Conservation (phyloP, 2,329 filamentous ascomycete species). For the Monosporascus ibericus region DNA sequence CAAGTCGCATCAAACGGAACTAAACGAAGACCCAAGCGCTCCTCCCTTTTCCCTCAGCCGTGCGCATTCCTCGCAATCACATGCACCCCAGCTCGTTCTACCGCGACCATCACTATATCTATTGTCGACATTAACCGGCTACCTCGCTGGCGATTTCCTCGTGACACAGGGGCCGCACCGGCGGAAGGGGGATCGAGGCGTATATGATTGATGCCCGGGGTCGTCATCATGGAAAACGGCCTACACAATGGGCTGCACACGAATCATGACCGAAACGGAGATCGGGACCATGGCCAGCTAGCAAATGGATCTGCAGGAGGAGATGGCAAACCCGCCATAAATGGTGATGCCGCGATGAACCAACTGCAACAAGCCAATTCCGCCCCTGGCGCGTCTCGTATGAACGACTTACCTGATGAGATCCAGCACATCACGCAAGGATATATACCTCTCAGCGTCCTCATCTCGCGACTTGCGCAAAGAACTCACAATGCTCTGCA, state of each 20-base stretch:
- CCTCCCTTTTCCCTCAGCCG: neutral
- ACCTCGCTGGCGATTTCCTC: slow-evolving; percentile 12
- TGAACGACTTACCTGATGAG: slow-evolving; percentile 56
- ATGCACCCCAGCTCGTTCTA: neutral
- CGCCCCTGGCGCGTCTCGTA: slow-evolving; percentile 25
- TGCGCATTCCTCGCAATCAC: neutral
- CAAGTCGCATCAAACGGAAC: neutral
- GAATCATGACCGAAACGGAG: slow-evolving; percentile 48
- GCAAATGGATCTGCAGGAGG: slow-evolving; percentile 22
- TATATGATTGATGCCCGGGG: slow-evolving; percentile 39
- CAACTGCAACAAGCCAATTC: slow-evolving; percentile 20
- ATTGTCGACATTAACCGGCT: neutral
- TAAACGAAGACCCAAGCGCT: neutral
- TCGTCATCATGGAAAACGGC: slow-evolving; percentile 51
- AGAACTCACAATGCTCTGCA: slow-evolving; percentile 73
- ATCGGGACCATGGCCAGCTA: slow-evolving; percentile 40
- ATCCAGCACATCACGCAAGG: slow-evolving; percentile 67
- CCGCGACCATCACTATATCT: neutral
- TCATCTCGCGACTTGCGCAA: slow-evolving; percentile 76
- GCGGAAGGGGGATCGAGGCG: slow-evolving; percentile 27
- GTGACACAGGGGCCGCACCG: slow-evolving; percentile 21
- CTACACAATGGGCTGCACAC: slow-evolving; percentile 46
- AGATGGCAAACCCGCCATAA: slow-evolving; percentile 25
- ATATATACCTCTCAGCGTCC: slow-evolving; percentile 67
- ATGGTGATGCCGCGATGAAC: slow-evolving; percentile 12